phyloP scores from a whole-genome alignment of 2,329 filamentous ascomycete genomes.

The Stagonosporopsis chrysanthemi region DNA sequence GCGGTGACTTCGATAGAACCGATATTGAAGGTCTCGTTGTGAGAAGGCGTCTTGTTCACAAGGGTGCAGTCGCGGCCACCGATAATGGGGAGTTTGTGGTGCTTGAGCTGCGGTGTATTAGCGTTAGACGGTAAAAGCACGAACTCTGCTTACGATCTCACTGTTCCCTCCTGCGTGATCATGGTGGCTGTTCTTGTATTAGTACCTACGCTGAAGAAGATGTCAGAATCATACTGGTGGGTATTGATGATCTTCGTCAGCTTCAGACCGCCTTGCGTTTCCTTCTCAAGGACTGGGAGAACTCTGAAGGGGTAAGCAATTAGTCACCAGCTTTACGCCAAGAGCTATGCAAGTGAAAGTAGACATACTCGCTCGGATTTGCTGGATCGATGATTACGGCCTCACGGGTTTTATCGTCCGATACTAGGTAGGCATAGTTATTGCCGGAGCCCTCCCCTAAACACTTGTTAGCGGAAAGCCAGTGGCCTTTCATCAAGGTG shows the following conservation, averaged over 20 bases:
- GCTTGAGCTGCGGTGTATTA: constrained; percentile 57
- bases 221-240: constrained; percentile 74
- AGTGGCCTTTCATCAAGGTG: constrained; percentile 22
- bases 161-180: constrained; percentile 94
- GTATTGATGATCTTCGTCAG: constrained; percentile 93
- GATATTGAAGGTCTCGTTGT: constrained; percentile 81
- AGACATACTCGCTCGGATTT: constrained; percentile 74
- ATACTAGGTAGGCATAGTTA: constrained; percentile 79
- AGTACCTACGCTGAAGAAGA: neutral
- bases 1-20: constrained; percentile 83
- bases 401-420: constrained; percentile 59
- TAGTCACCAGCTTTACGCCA: neutral
- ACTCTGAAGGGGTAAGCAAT: constrained; percentile 56
- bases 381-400: constrained; percentile 78
- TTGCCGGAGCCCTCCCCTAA: constrained; percentile 78
- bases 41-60: constrained; percentile 77
- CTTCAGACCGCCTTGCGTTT: constrained; percentile 78
- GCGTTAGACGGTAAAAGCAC: neutral
- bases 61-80: constrained; percentile 86
- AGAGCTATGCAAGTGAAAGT: neutral
- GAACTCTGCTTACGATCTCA: constrained; percentile 67
- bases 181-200: constrained; percentile 71
- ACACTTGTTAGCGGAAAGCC: constrained; percentile 1
- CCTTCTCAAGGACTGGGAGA: constrained; percentile 72
- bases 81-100: constrained; percentile 75